phyloP scores from a whole-genome alignment of 768 basidiomycete species.

The Lactarius sp. region DNA sequence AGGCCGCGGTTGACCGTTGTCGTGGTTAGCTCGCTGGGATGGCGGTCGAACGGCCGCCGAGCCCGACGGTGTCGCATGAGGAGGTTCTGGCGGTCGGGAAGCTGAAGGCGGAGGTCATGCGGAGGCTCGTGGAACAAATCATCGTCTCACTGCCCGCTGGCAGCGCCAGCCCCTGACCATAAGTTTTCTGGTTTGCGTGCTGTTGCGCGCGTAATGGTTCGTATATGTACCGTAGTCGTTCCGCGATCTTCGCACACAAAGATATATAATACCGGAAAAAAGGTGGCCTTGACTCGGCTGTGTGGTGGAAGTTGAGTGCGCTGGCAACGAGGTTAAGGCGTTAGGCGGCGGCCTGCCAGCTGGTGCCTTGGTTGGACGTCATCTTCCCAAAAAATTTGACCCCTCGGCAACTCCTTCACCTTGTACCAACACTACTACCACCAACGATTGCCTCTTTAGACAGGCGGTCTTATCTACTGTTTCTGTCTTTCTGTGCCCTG shows the following conservation, averaged over 20 bases:
- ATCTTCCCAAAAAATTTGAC: not conserved
- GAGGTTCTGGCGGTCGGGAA: constrained; percentile 68
- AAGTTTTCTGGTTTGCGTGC: not conserved
- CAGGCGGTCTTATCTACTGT: not conserved
- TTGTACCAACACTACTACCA: constrained; percentile 1
- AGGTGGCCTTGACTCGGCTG: not conserved
- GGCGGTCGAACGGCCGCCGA: constrained; percentile 37
- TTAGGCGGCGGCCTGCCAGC: not conserved
- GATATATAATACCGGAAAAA: not conserved
- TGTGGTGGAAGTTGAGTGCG: not conserved
- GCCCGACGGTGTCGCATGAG: constrained; percentile 63
- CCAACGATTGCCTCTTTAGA: not conserved
- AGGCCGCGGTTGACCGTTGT: constrained; percentile 6
- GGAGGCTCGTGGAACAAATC: constrained; percentile 60
- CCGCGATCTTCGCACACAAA: not conserved
- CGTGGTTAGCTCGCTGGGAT: constrained; percentile 55
- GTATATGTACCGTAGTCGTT: not conserved
- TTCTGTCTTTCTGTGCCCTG: not conserved
- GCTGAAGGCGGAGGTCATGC: constrained; percentile 68
- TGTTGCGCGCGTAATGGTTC: not conserved
- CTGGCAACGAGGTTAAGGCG: not conserved
- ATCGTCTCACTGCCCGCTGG: constrained; percentile 32
- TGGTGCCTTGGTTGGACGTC: constrained; percentile 7
- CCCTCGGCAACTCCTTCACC: not conserved
- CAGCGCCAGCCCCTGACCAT: not conserved